These are phyloP conservation scores for Uromyces viciae-fabae DNA, from an alignment of 1,284 basidiomycete genomes.

Conservation along the genomic window DNA sequence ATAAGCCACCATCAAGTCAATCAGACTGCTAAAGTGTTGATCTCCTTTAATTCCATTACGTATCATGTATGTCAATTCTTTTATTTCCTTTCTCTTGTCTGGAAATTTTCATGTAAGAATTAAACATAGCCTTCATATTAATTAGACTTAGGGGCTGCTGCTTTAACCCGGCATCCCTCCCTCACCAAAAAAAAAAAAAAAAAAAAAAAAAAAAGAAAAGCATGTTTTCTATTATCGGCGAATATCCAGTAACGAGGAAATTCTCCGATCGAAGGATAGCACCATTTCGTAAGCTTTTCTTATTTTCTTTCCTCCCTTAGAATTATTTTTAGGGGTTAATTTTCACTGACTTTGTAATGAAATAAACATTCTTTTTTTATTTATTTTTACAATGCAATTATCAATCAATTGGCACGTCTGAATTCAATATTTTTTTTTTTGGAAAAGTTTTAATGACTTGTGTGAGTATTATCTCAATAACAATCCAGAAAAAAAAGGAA, in stretches of 20 bases:
- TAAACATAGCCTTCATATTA: no score
- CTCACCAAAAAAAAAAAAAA: no score
- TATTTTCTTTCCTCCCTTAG: neutral
- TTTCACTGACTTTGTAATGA: neutral
- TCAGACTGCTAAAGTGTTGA: no score
- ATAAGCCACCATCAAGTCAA: no score
- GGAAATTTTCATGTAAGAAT: no score
- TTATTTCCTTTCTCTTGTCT: no score
- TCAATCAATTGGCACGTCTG: neutral
- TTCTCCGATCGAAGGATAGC: conserved; percentile 24
- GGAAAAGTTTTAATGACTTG: conserved; percentile 11
- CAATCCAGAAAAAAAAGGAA: neutral
- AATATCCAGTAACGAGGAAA: conserved; percentile 32
- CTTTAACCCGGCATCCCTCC: no score
- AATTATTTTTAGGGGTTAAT: no score
- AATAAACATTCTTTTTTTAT: neutral
- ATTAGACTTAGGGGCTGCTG: no score
- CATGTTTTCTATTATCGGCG: neutral
- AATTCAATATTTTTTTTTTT: neutral
- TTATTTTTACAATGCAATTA: neutral
- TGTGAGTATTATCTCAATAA: neutral
- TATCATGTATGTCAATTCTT: no score
- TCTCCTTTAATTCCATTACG: no score
- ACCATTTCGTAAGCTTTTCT: conserved; percentile 11
- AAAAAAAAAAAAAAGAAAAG: neutral